A percentile compares a stretch with the other conserved stretches of the same genome.
Conservation (phyloP, 1,284 basidiomycete genomes). For the Puccinia triticina region DNA sequence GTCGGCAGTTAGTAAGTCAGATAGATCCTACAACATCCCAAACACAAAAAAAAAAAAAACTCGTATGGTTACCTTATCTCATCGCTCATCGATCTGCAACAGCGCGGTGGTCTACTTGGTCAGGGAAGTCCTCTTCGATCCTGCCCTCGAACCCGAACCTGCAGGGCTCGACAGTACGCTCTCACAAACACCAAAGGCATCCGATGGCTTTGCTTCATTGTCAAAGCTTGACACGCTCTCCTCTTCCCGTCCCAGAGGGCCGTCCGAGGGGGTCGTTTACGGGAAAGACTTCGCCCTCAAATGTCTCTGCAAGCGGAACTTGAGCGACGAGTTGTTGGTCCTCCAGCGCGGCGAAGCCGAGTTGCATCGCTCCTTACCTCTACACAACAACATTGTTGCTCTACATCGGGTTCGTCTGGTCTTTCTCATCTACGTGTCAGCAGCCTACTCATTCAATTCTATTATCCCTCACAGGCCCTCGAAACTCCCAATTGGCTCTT, state of each 20-base stretch:
- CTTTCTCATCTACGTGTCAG: background rate
- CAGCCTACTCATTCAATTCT: background rate
- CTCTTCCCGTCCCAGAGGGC: slow-evolving; percentile 43
- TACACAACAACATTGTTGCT: slow-evolving; percentile 93
- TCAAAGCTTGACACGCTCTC: slow-evolving; percentile 62
- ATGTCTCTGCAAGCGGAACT: slow-evolving; percentile 88
- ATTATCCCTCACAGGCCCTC: slow-evolving; percentile 68
- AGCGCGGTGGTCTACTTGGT: slow-evolving; percentile 75
- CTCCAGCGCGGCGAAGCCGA: slow-evolving; percentile 68
- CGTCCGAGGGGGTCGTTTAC: slow-evolving; percentile 62
- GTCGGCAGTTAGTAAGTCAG: slow-evolving; percentile 49
- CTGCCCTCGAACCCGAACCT: slow-evolving; percentile 59
- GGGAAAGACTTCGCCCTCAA: slow-evolving; percentile 92
- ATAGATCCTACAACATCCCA: too few relatives aligned
- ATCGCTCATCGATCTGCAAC: background rate
- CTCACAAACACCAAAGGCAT: slow-evolving; percentile 43
- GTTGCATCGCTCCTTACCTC: slow-evolving; percentile 88
- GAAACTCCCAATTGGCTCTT: slow-evolving; percentile 79
- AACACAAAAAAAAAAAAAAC: too few relatives aligned
- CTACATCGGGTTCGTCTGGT: slow-evolving; percentile 66
- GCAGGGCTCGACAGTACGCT: slow-evolving; percentile 52
- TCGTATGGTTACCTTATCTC: background rate
- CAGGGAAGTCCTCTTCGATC: slow-evolving; percentile 74
- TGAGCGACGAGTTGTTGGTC: slow-evolving; percentile 77
- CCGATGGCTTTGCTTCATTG: slow-evolving; percentile 52